Evolutionary conservation across 1,284 basidiomycete species (phyloP), one percentile per base, ranked within the genome.

Genomic region (Thelephora terrestris): DNA sequence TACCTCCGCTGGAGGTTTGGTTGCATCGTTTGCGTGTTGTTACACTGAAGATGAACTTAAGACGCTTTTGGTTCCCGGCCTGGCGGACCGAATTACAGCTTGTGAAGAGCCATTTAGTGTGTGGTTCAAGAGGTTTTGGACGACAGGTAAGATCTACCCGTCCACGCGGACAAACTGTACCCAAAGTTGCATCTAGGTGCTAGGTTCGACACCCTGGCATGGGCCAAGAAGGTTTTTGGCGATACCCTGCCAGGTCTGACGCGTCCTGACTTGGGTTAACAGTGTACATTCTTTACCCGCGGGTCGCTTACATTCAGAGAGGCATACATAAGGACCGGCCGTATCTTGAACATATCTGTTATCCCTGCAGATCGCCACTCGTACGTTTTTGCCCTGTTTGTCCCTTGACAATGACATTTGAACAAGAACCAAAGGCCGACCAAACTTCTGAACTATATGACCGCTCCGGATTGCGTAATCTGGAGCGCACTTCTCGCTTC

Each of bases 221-320:
- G 96, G 96, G 96, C 95, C 9, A 73, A 78, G 56, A 96, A 96
- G 76, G 90, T 89, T 45, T 43, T 57, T 50, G 16, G 38, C 10
- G 7, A 29, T 14, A 20, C 38, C 20, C 20, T 44, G n/a, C 37
- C 35, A 20, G 12, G 42, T 38, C 38, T 42, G 4, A 34, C 29
- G 27, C 18, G 21, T 27, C 25, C 44, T 45, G 20, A 23, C 9
- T 24, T 16, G 25, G 27, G 43, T 25, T 39, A 18, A 65, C 58
- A 78, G 75, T 65, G 76, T 2, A 71, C 81, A 42, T 99, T 91
- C 69, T 98, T 97, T 65, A 98, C 93, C 5, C 76, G 83, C 53
- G 96, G 96, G 4, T 93, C 88, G 1, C 79, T 91, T 76, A 99
- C 95, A 0, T 99, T 99, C 70, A 80, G 81, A 48, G 96, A 99